Evolutionary conservation across 192 early-diverging fungal genomes (phyloP).

Genomic region (Rhizophagus sp.): DNA sequence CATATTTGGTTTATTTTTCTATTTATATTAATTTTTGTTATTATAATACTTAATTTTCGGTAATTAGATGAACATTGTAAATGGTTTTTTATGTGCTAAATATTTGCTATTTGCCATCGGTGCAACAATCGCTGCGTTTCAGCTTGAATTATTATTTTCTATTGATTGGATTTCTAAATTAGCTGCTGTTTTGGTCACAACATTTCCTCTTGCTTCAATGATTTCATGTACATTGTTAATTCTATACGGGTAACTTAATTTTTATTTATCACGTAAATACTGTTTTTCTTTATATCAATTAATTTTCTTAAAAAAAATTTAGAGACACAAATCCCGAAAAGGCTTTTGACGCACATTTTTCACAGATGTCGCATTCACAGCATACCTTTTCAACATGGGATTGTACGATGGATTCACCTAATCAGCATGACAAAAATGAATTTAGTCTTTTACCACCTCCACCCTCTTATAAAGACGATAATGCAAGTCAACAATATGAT

Average conservation of each 20-base stretch:
- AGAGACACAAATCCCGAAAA: neutral
- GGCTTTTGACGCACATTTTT: neutral
- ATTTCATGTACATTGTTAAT: slow-evolving; percentile 9
- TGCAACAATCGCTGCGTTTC: neutral
- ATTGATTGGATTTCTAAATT: neutral
- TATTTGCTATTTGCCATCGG: neutral
- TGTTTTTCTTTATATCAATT: neutral
- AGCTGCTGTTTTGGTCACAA: neutral
- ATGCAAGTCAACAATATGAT: neutral
- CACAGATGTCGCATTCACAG: neutral
- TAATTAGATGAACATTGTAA: slow-evolving; percentile 3
- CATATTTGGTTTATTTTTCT: neutral
- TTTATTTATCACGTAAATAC: neutral
- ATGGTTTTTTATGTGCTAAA: slow-evolving; percentile 10
- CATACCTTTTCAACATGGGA: neutral
- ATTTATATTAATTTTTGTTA: neutral
- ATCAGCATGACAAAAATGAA: slow-evolving; percentile 4
- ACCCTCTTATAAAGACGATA: neutral
- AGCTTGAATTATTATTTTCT: neutral
- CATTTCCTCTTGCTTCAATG: neutral
- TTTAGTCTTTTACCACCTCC: slow-evolving; percentile 3
- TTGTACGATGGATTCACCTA: neutral
- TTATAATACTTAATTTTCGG: neutral
- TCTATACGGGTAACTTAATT: neutral
- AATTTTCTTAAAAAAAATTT: neutral